phyloP scores from a whole-genome alignment of 2,329 filamentous ascomycete species.

The Apiospora marii region DNA sequence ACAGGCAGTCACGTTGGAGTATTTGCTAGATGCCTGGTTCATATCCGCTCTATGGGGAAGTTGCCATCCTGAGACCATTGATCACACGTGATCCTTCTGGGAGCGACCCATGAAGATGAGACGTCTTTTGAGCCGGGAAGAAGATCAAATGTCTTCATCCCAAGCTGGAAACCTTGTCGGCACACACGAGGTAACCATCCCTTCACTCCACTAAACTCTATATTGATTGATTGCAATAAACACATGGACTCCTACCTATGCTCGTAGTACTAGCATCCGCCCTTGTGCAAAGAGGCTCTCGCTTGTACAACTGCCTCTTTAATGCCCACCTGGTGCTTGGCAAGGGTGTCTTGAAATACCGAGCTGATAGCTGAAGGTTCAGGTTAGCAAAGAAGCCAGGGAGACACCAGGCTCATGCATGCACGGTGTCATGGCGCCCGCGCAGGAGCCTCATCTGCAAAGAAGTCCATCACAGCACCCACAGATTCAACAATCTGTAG shows the following conservation, averaged over 20 bases:
- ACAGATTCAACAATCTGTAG: constrained; percentile 26
- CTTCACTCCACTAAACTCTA: not conserved
- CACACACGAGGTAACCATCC: no score
- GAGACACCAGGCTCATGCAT: not conserved
- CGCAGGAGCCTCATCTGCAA: constrained; percentile 19
- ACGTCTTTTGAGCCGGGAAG: not conserved
- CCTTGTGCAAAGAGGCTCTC: no score
- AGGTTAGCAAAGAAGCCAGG: not conserved
- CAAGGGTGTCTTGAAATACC: not conserved
- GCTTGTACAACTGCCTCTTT: not conserved
- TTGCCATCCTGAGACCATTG: not conserved
- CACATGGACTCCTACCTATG: not conserved
- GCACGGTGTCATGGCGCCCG: not conserved
- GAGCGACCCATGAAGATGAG: not conserved
- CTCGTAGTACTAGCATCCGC: no score
- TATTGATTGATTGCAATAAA: not conserved
- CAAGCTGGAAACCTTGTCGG: not conserved
- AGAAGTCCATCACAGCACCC: constrained; percentile 23
- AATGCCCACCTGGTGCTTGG: not conserved
- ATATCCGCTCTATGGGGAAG: not conserved
- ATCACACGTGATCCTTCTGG: not conserved
- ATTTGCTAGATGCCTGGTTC: not conserved
- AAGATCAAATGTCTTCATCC: not conserved
- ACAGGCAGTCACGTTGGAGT: not conserved
- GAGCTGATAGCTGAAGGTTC: not conserved